A percentile compares a stretch with the other conserved stretches of the same genome.
Conservation (phyloP, 164 flowering plant species). For the Magnolia officinalis region DNA sequence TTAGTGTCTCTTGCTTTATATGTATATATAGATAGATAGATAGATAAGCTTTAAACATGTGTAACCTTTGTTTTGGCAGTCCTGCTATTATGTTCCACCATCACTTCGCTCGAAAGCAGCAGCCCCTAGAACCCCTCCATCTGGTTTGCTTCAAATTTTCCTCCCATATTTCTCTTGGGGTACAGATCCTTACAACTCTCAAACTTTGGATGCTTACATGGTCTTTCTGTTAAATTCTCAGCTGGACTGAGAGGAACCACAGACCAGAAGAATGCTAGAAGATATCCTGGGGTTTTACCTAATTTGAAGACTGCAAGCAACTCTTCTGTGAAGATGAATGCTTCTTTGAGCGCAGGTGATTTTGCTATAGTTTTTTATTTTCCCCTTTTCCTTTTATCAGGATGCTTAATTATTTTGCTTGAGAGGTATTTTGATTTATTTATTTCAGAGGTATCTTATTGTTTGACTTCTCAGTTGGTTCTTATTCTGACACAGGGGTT, state of each 20-base stretch:
- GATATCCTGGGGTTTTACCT: conserved; percentile 39
- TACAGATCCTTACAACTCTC: neutral
- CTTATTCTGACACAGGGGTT: conserved; percentile 3
- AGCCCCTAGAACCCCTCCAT: conserved; percentile 68
- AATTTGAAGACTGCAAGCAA: conserved; percentile 39
- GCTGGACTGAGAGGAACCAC: conserved; percentile 10
- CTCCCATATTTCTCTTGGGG: neutral
- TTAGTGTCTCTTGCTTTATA: neutral
- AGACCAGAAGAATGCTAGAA: conserved; percentile 25
- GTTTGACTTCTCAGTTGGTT: neutral
- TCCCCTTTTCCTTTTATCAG: neutral
- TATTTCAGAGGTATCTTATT: neutral
- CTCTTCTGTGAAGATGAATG: conserved; percentile 40
- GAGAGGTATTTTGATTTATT: neutral
- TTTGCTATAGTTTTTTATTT: neutral
- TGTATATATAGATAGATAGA: neutral
- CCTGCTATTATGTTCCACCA: conserved; percentile 90
- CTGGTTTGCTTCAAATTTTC: conserved; percentile 41
- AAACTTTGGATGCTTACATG: neutral
- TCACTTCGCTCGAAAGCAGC: conserved; percentile 65
- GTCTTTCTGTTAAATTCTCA: neutral
- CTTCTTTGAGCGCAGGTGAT: conserved; percentile 45
- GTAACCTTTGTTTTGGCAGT: conserved; percentile 38
- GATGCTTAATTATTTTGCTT: neutral
- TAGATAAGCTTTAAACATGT: neutral